Conservation (phyloP, 305 asterid genomes). For the Striga hermonthica region DNA sequence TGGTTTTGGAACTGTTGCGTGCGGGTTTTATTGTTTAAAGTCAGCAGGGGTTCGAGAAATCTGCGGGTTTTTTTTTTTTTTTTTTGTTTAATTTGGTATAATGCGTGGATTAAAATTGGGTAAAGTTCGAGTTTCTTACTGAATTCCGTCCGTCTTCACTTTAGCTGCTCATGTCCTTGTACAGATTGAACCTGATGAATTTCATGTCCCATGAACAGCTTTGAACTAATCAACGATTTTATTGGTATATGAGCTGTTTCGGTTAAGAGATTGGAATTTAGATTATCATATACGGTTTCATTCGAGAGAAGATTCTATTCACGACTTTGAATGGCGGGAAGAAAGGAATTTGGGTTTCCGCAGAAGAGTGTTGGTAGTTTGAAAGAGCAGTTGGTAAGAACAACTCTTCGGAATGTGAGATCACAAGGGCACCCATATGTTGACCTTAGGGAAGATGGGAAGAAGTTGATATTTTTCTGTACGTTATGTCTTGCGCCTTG, state of each 20-base stretch:
- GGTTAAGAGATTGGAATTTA: conserved; percentile 27
- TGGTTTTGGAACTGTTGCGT: conserved; percentile 18
- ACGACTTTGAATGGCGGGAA: conserved; percentile 45
- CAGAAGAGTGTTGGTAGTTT: conserved; percentile 41
- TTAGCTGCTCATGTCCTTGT: too few species aligned
- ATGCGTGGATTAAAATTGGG: too few species aligned
- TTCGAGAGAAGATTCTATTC: background rate
- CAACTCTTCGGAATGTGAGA: conserved; percentile 63
- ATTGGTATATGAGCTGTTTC: conserved; percentile 3
- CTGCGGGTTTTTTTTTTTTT: conserved; percentile 1
- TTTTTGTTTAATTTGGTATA: too few species aligned
- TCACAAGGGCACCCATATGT: conserved; percentile 79
- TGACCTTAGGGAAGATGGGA: conserved; percentile 91
- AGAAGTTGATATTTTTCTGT: conserved; percentile 76
- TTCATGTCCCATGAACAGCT: background rate
- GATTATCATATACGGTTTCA: conserved; percentile 28
- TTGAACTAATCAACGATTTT: background rate
- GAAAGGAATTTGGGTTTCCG: conserved; percentile 50
- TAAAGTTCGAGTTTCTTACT: background rate
- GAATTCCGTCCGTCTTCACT: background rate
- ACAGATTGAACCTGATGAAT: conserved; percentile 7
- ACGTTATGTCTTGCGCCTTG: conserved; percentile 81
- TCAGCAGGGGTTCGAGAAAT: conserved; percentile 27
- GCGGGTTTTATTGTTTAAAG: conserved; percentile 6
- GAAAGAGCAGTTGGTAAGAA: conserved; percentile 73